Conservation (phyloP, 305 asterid genomes). For the Solanum hybrid region DNA sequence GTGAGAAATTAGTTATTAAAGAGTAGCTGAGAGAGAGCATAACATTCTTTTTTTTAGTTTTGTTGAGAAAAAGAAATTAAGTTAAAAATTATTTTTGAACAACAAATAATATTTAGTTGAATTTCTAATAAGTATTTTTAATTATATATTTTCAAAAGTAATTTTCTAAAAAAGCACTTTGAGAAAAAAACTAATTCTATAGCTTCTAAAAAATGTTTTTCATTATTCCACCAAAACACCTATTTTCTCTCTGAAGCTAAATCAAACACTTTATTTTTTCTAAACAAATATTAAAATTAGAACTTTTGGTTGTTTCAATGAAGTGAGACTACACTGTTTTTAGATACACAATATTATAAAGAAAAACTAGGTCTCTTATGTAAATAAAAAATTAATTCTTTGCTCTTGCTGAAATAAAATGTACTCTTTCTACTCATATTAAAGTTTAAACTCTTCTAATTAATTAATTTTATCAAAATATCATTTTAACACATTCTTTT, state of each 20-base stretch:
- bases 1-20: neutral
- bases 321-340: neutral
- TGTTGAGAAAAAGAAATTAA: neutral
- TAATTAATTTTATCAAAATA: neutral
- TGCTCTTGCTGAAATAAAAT: neutral
- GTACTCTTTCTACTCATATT: neutral
- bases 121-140: neutral
- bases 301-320: neutral
- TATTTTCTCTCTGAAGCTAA: neutral
- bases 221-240: neutral
- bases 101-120: fast-evolving
- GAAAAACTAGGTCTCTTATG: neutral
- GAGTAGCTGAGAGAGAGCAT: neutral
- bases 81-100: neutral
- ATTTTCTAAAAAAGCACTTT: neutral
- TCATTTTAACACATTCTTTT: neutral
- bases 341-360: neutral
- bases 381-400: neutral
- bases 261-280: neutral
- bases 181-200: neutral
- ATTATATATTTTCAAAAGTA: neutral
- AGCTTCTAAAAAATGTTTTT: neutral
- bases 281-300: too few species aligned
- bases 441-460: neutral
- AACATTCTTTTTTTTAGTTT: neutral